These are phyloP conservation scores for Petunia hybrid DNA, from an alignment of 305 asterid species.

Conservation along the genomic window DNA sequence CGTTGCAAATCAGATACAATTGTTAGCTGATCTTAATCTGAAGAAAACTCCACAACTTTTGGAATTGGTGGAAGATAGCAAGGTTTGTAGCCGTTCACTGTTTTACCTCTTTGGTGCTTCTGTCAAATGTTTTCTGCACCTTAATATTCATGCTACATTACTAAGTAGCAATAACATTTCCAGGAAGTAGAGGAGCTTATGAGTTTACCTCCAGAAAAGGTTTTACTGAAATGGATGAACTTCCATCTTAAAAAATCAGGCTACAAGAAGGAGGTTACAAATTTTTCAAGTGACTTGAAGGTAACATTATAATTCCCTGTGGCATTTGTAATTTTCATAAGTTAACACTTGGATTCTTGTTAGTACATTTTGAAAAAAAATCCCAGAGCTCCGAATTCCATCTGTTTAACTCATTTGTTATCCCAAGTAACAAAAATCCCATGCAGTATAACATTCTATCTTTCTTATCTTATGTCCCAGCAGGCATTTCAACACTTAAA, in stretches of 20 bases:
- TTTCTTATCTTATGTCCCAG: no score
- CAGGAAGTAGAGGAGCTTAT: conserved; percentile 96
- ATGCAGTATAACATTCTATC: no score
- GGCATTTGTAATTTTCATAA: no score
- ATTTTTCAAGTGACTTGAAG: conserved; percentile 92
- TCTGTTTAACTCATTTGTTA: no score
- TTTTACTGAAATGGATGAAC: conserved; percentile 93
- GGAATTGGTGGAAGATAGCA: conserved; percentile 86
- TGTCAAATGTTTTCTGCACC: not conserved
- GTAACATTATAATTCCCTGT: conserved; percentile 41
- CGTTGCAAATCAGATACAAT: conserved; percentile 68
- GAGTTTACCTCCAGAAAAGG: conserved; percentile 83
- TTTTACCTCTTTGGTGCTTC: conserved; percentile 16
- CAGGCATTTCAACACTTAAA: no score
- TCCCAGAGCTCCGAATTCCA: conserved; percentile 20
- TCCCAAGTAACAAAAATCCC: no score
- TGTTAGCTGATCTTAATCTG: conserved; percentile 86
- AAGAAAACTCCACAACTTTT: conserved; percentile 89
- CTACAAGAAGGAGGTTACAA: conserved; percentile 70
- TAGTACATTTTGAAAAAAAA: conserved; percentile 24
- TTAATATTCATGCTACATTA: not conserved
- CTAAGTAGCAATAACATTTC: conserved; percentile 1
- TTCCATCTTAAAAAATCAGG: conserved; percentile 90
- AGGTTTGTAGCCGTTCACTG: conserved; percentile 52
- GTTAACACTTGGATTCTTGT: no score